Evolutionary conservation across 306 rosid species (phyloP), one percentile per base, ranked within the genome.

Genomic region (Ormosia semicastrata): DNA sequence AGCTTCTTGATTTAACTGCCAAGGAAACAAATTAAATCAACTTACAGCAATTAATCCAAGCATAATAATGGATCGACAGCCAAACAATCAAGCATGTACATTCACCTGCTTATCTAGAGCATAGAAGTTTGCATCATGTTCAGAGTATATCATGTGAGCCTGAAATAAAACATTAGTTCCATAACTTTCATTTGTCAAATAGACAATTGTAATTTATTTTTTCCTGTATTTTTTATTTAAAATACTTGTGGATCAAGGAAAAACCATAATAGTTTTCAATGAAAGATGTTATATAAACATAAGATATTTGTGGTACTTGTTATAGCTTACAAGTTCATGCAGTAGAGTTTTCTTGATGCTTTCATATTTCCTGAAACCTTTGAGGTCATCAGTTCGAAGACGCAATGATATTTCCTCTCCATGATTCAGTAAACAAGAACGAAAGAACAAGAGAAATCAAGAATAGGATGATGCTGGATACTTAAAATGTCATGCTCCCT

Each of bases 391-490:
- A 3, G 98, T 95, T 63, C 98, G 92, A 85, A 95, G 99, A 56
- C 96, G 94, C 85, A 95, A 81, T 60, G 99, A 95, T 87, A 95
- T 95, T 87, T 93, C 99, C 90, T 95, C 98, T 60, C 98, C 99
- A 10, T 71, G 85, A 80, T 90, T 93, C 99, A 93, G 91, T 24
- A 66, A 74, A 58, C 18, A 84, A 62, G 73, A 69, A 72, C 65
- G 50, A 49, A 75, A 78, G 24, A 71, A 40, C 53, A 37, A 44
- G 15, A 60, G 36, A 54, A 40, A 41, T 56, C 53, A 82, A 77
- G 73, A 73, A 77, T 11, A 56, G 53, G 44, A 80, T 18, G 63
- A 50, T 54, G 30, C 3, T 39, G 15, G 72, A 29, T 46, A 65
- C 49, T 13, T 36, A 62, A 36, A 13, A 63, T 52, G 18, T 2